Base-by-base conservation (phyloP, 176 grass and related monocot species). In the Triticum aestivum region DNA sequence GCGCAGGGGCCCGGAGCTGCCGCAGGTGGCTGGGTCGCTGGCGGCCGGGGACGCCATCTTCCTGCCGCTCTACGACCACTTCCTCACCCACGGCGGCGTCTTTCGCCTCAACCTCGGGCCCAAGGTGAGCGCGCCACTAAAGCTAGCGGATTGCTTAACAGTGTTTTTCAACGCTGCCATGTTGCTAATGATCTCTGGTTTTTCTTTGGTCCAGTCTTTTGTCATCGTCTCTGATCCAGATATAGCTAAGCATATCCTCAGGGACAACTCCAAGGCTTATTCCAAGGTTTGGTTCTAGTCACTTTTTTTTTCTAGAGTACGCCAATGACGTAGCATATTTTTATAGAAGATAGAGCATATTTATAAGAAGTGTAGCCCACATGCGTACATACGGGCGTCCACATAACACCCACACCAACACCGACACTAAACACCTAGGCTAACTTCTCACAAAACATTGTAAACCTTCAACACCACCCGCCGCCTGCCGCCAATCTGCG, bases 201-300 rank as follows among this genome's bases (percentile, higher is more conserved):
- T 41, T 17, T 56, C 14, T 18, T 79, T 89, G 17, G 34, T 87
- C 11, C 78, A 98, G 97, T 96, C 97, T 61, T 98, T 98, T 72
- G 90, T 98, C 30, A 98, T 98, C 17, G 94, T 99, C 77, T 99
- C 94, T 66, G 97, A 99, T 83, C 97, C 97, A 3, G 82, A n/a
- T 21, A 92, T 98, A 63, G 94, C 97, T 9, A 98, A 96, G 78
- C 92, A 94, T 85, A 98, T 98, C 70, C 85, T 96, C 2, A 94
- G 80, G 84, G 92, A 96, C 7, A 98, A 98, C 86, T 79, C 93
- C 58, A 96, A 90, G 67, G 86, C 90, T 88, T 98, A 98, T 18
- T 98, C 94, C 74, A 98, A 96, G 97, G 94, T 98, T 78, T 56
- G 82, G 41, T 32, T 73, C 4, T 18, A 52, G 59, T 32, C 21